Evolutionary conservation across 2,329 filamentous ascomycete genomes (phyloP).

Genomic region (Pseudogymnoascus sp.): DNA sequence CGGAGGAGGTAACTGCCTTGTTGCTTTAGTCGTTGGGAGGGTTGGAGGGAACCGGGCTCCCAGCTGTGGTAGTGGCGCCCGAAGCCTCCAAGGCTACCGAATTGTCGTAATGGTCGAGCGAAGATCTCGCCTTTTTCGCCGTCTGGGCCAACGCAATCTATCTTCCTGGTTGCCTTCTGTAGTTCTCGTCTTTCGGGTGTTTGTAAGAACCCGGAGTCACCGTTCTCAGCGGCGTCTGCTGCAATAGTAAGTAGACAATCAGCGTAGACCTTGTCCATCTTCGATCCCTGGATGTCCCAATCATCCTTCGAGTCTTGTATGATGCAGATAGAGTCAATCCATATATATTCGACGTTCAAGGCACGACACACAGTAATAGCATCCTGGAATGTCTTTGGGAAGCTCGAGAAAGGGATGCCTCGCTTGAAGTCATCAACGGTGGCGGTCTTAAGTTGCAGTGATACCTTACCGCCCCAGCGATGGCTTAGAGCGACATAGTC

Average conservation of each 20-base stretch:
- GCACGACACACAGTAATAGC: constrained; percentile 23
- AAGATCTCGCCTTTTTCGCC: not conserved
- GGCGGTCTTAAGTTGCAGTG: constrained; percentile 7
- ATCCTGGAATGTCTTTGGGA: constrained; percentile 24
- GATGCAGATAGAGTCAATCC: constrained; percentile 31
- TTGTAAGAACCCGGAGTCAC: not conserved
- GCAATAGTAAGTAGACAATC: constrained; percentile 23
- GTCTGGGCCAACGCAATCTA: not conserved
- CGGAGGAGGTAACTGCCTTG: not conserved
- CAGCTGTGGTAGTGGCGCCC: not conserved
- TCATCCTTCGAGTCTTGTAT: constrained; percentile 26
- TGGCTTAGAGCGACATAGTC: constrained; percentile 25
- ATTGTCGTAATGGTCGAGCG: not conserved
- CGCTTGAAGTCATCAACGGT: constrained; percentile 12
- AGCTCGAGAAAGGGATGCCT: constrained; percentile 13
- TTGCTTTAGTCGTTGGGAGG: not conserved
- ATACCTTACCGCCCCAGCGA: constrained; percentile 23
- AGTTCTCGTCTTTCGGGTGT: not conserved
- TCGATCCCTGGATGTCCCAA: constrained; percentile 23
- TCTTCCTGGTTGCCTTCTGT: not conserved
- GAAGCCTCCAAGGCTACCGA: not conserved
- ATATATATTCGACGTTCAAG: constrained; percentile 25
- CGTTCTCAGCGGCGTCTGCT: constrained; percentile 13
- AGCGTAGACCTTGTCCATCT: constrained; percentile 25
- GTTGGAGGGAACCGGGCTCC: not conserved